These are phyloP conservation scores for Penicillium riverlandense DNA, from an alignment of 495 filamentous ascomycete genomes.

Conservation along the genomic window DNA sequence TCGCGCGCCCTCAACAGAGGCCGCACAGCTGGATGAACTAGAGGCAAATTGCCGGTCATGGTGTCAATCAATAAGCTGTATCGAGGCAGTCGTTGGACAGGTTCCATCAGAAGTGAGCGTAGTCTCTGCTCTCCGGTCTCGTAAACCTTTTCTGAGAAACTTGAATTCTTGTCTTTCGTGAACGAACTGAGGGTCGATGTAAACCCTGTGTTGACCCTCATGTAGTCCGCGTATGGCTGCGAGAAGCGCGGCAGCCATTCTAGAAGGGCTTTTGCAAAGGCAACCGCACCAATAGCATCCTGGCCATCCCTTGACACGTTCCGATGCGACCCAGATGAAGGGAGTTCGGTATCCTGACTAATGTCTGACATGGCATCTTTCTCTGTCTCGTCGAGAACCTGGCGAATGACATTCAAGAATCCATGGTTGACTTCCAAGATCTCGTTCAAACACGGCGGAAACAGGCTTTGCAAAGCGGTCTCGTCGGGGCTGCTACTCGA, in stretches of 20 bases:
- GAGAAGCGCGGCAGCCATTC: slow-evolving; percentile 90
- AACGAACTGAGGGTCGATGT: slow-evolving; percentile 70
- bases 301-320: slow-evolving; percentile 34
- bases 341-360: slow-evolving; percentile 44
- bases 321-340: slow-evolving; percentile 27
- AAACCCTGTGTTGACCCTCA: slow-evolving; percentile 77
- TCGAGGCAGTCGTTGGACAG: slow-evolving; percentile 87
- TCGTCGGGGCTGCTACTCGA: slow-evolving; percentile 67
- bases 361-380: slow-evolving; percentile 67
- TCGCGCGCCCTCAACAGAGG: slow-evolving; percentile 78
- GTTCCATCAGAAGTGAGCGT: slow-evolving; percentile 91
- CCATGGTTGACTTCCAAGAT: slow-evolving; percentile 73
- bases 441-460: slow-evolving; percentile 68
- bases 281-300: slow-evolving; percentile 67
- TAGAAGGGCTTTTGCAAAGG: slow-evolving; percentile 68
- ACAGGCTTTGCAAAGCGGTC: slow-evolving; percentile 64
- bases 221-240: slow-evolving; percentile 83
- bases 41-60: slow-evolving; percentile 75
- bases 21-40: slow-evolving; percentile 74
- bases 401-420: slow-evolving; percentile 68
- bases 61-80: slow-evolving; percentile 96
- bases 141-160: slow-evolving; percentile 69
- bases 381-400: slow-evolving; percentile 76
- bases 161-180: slow-evolving; percentile 64
- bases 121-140: slow-evolving; percentile 86